Percentiles rank a stretch among this genome's conserved stretches.
Evolutionary conservation across 176 grass and related monocot genomes (phyloP).

Genomic region (Juncus effusus): DNA sequence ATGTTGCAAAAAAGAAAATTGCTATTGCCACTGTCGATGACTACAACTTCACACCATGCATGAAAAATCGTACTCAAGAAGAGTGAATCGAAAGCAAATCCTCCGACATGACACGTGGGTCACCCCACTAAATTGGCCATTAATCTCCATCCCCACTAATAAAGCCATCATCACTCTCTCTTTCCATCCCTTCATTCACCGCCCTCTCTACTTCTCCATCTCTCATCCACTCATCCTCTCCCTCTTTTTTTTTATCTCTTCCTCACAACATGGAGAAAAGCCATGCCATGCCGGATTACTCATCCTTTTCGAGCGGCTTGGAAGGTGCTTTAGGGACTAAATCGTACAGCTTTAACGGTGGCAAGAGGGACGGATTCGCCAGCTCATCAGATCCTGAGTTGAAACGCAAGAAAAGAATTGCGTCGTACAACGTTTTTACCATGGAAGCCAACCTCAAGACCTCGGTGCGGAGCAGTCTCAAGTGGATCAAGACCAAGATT

Average conservation of each 20-base stretch:
- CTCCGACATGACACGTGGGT: constrained; percentile 45
- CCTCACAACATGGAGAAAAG: constrained; percentile 67
- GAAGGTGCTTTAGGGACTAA: constrained; percentile 31
- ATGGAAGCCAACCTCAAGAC: constrained; percentile 79
- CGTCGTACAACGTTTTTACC: constrained; percentile 88
- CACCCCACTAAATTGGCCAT: constrained; percentile 30
- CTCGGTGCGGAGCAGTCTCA: constrained; percentile 66
- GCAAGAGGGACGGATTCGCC: constrained; percentile 29
- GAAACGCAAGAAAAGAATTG: constrained; percentile 83
- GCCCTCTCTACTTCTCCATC: not conserved
- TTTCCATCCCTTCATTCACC: not conserved
- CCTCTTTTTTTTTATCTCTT: not conserved
- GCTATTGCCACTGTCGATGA: too few relatives aligned
- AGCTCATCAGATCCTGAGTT: constrained; percentile 64
- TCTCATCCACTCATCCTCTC: not conserved
- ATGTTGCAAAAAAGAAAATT: too few relatives aligned
- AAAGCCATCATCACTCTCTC: constrained; percentile 34
- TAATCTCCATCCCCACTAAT: constrained; percentile 4
- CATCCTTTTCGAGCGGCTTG: constrained; percentile 40
- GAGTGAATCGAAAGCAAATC: constrained; percentile 26
- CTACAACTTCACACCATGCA: too few relatives aligned
- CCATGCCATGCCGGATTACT: constrained; percentile 64
- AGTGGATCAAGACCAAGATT: constrained; percentile 99
- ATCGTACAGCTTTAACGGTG: constrained; percentile 90
- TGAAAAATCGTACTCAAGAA: not conserved